Conservation (phyloP, 2,329 filamentous ascomycete species). For the Penicillium hordei region DNA sequence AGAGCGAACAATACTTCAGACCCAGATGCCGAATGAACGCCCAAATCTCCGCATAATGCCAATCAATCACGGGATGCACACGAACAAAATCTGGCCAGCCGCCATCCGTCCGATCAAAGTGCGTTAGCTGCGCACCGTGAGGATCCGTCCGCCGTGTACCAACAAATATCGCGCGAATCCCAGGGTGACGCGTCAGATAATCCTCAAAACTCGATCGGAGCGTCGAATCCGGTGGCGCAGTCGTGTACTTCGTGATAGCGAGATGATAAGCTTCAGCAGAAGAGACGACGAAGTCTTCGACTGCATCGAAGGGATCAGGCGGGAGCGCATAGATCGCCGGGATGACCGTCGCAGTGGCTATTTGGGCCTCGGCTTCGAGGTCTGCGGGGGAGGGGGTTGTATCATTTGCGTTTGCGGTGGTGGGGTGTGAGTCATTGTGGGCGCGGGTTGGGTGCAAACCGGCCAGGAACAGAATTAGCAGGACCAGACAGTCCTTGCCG, state of each 20-base stretch:
- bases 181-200: constrained; percentile 59
- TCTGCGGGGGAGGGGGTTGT: constrained; percentile 40
- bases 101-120: constrained; percentile 83
- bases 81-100: constrained; percentile 93
- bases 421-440: neutral
- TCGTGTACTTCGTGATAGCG: constrained; percentile 69
- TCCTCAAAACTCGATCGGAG: constrained; percentile 79
- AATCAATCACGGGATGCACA: constrained; percentile 93
- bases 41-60: constrained; percentile 96
- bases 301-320: constrained; percentile 76
- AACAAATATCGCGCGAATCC: constrained; percentile 77
- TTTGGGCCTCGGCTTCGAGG: constrained; percentile 7
- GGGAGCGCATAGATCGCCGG: constrained; percentile 89
- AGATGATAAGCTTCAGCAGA: constrained; percentile 72
- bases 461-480: constrained; percentile 82
- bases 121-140: constrained; percentile 73
- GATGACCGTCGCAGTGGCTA: constrained; percentile 45
- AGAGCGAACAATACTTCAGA: constrained; percentile 81
- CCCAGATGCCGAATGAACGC: constrained; percentile 70
- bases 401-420: neutral
- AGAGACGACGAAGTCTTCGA: constrained; percentile 76
- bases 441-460: constrained; percentile 44
- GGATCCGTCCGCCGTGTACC: constrained; percentile 90
- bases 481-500: constrained; percentile 94
- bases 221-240: constrained; percentile 52